Percentiles rank a stretch among this genome's conserved stretches.
Evolutionary conservation across 2,329 filamentous ascomycete species (phyloP).

Genomic region (Venturia asperata): DNA sequence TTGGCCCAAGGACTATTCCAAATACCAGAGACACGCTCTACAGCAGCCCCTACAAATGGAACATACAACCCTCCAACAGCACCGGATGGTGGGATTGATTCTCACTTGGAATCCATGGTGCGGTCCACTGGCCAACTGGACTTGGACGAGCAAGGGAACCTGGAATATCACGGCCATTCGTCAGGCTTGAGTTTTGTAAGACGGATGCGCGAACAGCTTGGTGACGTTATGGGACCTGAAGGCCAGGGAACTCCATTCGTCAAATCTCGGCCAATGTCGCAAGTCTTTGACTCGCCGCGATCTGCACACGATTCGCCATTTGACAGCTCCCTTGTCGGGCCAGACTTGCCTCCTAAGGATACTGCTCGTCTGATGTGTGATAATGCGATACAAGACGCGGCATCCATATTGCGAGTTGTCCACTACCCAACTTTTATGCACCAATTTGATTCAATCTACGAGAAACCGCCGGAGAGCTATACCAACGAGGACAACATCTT

Average conservation of each 20-base stretch:
- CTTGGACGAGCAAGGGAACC: conserved; percentile 81
- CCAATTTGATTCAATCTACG: conserved; percentile 70
- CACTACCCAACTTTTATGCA: conserved; percentile 76
- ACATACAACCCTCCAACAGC: conserved; percentile 9
- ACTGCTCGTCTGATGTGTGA: conserved; percentile 51
- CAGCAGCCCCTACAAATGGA: conserved; percentile 19
- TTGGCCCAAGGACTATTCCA: conserved; percentile 58
- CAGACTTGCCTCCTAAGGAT: conserved; percentile 60
- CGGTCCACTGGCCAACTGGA: conserved; percentile 86
- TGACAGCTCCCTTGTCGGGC: conserved; percentile 45
- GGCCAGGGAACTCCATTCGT: conserved; percentile 53
- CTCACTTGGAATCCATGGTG: conserved; percentile 86
- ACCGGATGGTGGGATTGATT: conserved; percentile 45
- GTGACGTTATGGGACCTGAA: conserved; percentile 62
- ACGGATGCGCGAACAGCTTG: conserved; percentile 81
- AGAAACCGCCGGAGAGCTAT: conserved; percentile 47
- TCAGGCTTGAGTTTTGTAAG: conserved; percentile 85
- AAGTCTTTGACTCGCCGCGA: conserved; percentile 63
- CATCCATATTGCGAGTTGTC: conserved; percentile 61
- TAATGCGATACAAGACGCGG: conserved; percentile 55
- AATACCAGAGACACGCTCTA: conserved; percentile 25
- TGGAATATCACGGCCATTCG: conserved; percentile 92
- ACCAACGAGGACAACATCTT: conserved; percentile 41
- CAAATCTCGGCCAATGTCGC: conserved; percentile 45
- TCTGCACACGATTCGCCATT: conserved; percentile 58